Percentiles rank a stretch among this genome's conserved stretches.
These are phyloP conservation scores for Penicillium italicum DNA, from an alignment of 2,329 filamentous ascomycete species.

Conservation along the genomic window DNA sequence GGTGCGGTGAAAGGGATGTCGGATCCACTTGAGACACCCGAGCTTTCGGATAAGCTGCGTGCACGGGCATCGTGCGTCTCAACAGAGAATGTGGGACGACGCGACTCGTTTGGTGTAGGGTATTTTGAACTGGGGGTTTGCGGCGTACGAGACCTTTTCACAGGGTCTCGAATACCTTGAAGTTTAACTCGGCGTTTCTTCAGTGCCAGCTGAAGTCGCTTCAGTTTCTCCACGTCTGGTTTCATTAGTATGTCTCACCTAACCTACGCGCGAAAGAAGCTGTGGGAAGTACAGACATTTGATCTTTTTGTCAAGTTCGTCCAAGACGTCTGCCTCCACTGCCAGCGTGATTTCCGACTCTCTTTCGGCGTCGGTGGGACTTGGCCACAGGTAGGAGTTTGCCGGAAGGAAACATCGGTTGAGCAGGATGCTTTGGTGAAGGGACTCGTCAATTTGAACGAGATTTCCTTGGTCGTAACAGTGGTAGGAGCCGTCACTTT, in stretches of 20 bases:
- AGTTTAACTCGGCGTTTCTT: conserved; percentile 1
- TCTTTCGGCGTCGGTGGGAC: neutral
- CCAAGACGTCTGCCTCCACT: conserved; percentile 1
- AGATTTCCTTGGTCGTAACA: neutral
- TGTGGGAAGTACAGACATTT: neutral
- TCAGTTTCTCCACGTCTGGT: conserved; percentile 4
- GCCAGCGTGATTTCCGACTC: neutral
- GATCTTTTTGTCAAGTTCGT: neutral
- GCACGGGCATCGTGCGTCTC: neutral
- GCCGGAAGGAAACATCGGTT: neutral
- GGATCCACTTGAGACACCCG: neutral
- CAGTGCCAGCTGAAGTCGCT: conserved; percentile 5
- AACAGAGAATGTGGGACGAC: neutral
- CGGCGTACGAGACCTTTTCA: neutral
- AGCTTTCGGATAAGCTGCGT: neutral
- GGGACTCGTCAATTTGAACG: neutral
- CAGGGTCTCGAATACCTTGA: neutral
- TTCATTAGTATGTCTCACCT: neutral
- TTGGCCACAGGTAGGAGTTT: neutral
- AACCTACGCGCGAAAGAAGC: neutral
- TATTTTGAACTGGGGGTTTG: neutral
- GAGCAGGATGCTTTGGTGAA: neutral
- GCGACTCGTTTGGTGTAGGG: neutral
- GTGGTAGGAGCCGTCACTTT: neutral
- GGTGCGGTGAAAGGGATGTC: neutral